phyloP scores from a whole-genome alignment of 2,329 filamentous ascomycete genomes.

The Ceratocystis cacaofunesta region DNA sequence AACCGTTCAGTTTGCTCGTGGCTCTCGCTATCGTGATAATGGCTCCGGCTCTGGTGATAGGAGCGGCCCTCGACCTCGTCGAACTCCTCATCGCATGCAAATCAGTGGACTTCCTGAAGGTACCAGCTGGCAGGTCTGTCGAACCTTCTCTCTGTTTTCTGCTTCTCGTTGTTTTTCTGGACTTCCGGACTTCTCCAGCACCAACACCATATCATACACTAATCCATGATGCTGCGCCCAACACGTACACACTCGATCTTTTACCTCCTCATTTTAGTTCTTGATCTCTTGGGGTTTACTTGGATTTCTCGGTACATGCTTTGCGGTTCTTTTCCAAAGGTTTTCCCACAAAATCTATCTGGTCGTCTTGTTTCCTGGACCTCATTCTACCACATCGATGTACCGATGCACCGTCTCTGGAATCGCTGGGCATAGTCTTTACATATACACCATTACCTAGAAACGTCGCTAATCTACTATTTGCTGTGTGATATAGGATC shows the following conservation, averaged over 20 bases:
- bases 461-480: neutral
- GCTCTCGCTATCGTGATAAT: constrained; percentile 45
- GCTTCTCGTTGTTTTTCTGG: constrained; percentile 4
- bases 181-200: neutral
- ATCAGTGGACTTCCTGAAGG: constrained; percentile 92
- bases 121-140: constrained; percentile 99
- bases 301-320: neutral
- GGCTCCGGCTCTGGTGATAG: constrained; percentile 40
- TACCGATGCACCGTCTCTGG: neutral
- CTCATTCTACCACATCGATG: neutral
- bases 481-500: constrained; percentile 51
- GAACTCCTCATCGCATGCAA: constrained; percentile 92
- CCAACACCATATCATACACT: neutral
- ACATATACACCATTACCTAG: too few species aligned
- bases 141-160: constrained; percentile 28
- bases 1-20: constrained; percentile 95
- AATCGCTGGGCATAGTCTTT: neutral
- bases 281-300: neutral
- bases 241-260: neutral
- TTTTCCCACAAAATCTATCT: neutral
- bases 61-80: constrained; percentile 60
- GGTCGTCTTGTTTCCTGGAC: neutral
- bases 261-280: neutral
- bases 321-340: neutral
- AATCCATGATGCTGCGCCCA: neutral